Evolutionary conservation across 768 basidiomycete species (phyloP).

Genomic region (Dioszegia hungarica): DNA sequence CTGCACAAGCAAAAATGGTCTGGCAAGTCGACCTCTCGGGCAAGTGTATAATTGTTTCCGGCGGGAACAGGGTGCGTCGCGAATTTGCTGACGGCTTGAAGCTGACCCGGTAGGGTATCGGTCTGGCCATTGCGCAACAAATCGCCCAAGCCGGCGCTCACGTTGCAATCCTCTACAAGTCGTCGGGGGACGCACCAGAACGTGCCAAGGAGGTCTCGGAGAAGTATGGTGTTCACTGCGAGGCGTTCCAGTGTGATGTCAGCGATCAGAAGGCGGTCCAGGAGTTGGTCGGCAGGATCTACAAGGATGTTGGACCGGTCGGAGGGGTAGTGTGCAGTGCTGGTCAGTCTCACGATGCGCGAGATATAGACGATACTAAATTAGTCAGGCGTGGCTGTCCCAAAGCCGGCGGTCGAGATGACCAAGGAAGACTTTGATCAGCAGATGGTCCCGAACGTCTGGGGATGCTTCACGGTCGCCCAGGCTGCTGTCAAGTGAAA

Average conservation of each 20-base stretch:
- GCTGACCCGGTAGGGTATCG: constrained; percentile 24
- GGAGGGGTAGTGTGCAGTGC: constrained; percentile 45
- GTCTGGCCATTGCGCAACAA: constrained; percentile 27
- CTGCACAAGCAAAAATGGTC: constrained; percentile 18
- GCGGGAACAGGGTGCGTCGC: constrained; percentile 31
- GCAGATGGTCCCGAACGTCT: constrained; percentile 36
- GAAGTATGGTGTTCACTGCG: constrained; percentile 36
- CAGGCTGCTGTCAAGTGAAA: constrained; percentile 32
- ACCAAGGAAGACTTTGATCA: constrained; percentile 33
- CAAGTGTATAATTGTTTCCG: constrained; percentile 35
- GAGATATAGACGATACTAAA: neutral
- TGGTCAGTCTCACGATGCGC: constrained; percentile 15
- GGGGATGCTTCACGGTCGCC: constrained; percentile 37
- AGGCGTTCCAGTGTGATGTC: constrained; percentile 44
- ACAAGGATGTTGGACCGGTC: constrained; percentile 41
- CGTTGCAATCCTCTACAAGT: constrained; percentile 40
- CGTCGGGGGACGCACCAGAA: constrained; percentile 32
- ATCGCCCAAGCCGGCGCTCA: constrained; percentile 36
- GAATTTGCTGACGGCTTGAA: neutral
- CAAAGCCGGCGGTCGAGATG: constrained; percentile 40
- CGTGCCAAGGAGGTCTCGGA: constrained; percentile 37
- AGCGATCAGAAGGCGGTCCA: constrained; percentile 30
- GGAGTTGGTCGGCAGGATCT: constrained; percentile 31
- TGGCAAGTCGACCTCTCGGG: constrained; percentile 38
- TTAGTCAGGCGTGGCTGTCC: constrained; percentile 18